Conservation (phyloP, 2,329 filamentous ascomycete species). For the Leptographium flavum region DNA sequence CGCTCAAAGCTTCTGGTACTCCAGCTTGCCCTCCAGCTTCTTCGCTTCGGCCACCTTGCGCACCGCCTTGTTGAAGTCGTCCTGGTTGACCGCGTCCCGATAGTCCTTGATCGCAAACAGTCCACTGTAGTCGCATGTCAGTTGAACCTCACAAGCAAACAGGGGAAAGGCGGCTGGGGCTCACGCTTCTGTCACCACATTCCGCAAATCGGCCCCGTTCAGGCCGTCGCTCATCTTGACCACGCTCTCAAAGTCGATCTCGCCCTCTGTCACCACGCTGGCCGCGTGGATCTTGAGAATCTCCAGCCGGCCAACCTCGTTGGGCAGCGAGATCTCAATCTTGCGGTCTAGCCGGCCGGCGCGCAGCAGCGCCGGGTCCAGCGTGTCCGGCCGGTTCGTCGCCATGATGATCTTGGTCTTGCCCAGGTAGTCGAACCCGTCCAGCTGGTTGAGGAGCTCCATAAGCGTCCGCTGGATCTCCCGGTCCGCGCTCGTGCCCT, state of each 20-base stretch:
- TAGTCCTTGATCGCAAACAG: slow-evolving; percentile 98
- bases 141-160: no score
- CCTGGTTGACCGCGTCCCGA: slow-evolving; percentile 87
- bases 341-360: slow-evolving; percentile 91
- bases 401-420: slow-evolving; percentile 99
- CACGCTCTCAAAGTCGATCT: slow-evolving; percentile 97
- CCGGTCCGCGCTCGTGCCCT: slow-evolving; percentile 92
- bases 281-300: slow-evolving; percentile 95
- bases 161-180: no score
- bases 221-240: slow-evolving; percentile 99
- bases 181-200: slow-evolving; percentile 97
- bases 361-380: slow-evolving; percentile 83
- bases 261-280: slow-evolving; percentile 76
- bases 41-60: slow-evolving; percentile 94
- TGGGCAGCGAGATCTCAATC: slow-evolving; percentile 93
- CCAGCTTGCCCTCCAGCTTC: slow-evolving; percentile 96
- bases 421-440: slow-evolving; percentile 97
- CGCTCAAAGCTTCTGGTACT: slow-evolving; percentile 81
- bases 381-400: slow-evolving; percentile 90
- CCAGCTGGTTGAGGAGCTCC: slow-evolving; percentile 96
- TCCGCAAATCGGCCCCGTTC: slow-evolving; percentile 93
- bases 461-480: slow-evolving; percentile 97
- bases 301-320: slow-evolving; percentile 90
- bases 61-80: slow-evolving; percentile 98
- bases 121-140: slow-evolving; percentile 40